A percentile compares a stretch with the other conserved stretches of the same genome.
These are phyloP conservation scores for Malus hybrid DNA, from an alignment of 331 rosid genomes.

Conservation along the genomic window DNA sequence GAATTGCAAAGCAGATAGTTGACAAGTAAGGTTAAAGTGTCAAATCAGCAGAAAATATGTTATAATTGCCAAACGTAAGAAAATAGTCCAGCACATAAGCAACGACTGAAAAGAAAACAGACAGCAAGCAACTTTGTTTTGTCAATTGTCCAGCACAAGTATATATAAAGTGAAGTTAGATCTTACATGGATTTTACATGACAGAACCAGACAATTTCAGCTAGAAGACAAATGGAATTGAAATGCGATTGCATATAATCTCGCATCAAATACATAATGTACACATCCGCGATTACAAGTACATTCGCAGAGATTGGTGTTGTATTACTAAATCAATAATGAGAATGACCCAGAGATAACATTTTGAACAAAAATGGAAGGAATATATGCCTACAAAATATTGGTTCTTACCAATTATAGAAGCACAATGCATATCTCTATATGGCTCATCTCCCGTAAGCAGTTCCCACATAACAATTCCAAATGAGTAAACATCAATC, in stretches of 20 bases:
- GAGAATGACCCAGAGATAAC: background rate
- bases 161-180: background rate
- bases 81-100: background rate
- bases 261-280: background rate
- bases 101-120: background rate
- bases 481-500: constrained; percentile 98
- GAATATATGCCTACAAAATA: background rate
- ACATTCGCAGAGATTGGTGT: background rate
- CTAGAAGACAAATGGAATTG: background rate
- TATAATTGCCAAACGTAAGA: background rate
- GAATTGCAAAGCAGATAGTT: background rate
- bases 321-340: background rate
- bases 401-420: constrained; percentile 79
- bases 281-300: background rate
- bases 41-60: background rate
- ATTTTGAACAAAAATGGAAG: background rate
- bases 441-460: constrained; percentile 98
- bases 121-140: background rate
- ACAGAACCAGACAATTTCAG: background rate
- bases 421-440: constrained; percentile 95
- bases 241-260: background rate
- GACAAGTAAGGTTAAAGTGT: no score
- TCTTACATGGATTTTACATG: background rate
- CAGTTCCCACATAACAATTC: constrained; percentile 98
- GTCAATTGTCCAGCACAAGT: background rate